phyloP scores from a whole-genome alignment of 2,329 filamentous ascomycete genomes.

The Alternaria novae-zelandiae region DNA sequence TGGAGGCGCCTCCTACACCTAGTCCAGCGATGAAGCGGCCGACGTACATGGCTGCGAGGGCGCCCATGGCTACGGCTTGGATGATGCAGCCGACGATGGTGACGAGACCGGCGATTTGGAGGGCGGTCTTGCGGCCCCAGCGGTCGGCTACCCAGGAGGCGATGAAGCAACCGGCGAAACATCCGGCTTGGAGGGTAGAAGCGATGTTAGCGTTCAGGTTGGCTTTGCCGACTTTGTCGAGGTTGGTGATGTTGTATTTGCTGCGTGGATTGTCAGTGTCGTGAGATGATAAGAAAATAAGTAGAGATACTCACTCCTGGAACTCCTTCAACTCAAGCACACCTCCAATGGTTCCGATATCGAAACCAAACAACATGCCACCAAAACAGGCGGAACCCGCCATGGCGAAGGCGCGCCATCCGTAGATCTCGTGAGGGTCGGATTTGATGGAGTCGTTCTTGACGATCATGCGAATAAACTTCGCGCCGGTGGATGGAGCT shows the following conservation, averaged over 20 bases:
- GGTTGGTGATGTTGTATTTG: conserved; percentile 59
- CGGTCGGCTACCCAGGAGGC: conserved; percentile 62
- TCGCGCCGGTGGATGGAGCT: conserved; percentile 31
- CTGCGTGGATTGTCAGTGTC: conserved; percentile 37
- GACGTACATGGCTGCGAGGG: conserved; percentile 68
- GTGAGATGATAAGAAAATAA: no score
- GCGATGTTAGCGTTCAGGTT: conserved; percentile 72
- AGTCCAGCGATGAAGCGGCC: conserved; percentile 67
- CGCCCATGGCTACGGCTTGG: conserved; percentile 67
- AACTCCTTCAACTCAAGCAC: conserved; percentile 67
- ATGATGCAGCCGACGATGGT: conserved; percentile 68
- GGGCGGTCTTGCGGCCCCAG: conserved; percentile 61
- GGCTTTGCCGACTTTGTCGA: conserved; percentile 53
- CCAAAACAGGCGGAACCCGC: conserved; percentile 72
- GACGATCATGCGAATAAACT: conserved; percentile 63
- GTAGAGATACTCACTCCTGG: conserved; percentile 52
- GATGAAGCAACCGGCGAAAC: conserved; percentile 69
- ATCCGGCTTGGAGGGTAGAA: conserved; percentile 73
- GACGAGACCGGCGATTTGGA: conserved; percentile 64
- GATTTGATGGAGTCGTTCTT: conserved; percentile 74
- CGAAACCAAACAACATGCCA: conserved; percentile 71
- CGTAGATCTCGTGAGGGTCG: conserved; percentile 72
- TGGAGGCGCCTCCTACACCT: conserved; percentile 59
- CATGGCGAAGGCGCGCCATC: conserved; percentile 70
- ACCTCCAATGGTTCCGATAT: conserved; percentile 72